Base-by-base conservation (phyloP, 345 rosid genomes). In the Citrus mangshanensis region DNA sequence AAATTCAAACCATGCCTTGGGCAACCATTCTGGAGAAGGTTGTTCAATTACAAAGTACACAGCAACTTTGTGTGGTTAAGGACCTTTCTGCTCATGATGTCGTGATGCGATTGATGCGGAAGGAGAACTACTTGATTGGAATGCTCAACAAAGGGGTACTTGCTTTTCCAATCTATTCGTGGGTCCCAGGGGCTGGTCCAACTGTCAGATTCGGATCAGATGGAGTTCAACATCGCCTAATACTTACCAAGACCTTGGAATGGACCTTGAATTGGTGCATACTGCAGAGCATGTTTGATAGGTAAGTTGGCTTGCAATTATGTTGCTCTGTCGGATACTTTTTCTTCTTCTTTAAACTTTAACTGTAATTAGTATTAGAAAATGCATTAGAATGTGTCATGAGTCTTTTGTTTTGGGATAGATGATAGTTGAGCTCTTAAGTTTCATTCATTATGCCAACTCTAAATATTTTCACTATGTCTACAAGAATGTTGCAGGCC, bases 211-310 rank as follows among this genome's bases (percentile, higher is more conserved):
- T 75, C 75, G 84, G 86, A 63, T 75, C 90, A 68, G 85, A 86
- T 83, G 95, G 90, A 68, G 75, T 79, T 64, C 86, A 79, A 49
- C 83, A 88, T 81, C 89, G 89, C 75, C 83, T 89, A 49, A 90
- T 95, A 34, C 85, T 97, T 70, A 92, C 98, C 64, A 97, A 97
- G 89, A 92, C 98, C 81, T 94, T 97, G 68, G 98, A 94, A 71
- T 97, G 99, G 99, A 94, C 95, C 74, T 87, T 97, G 68, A 97
- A 92, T 87, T 97, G 98, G 98, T 97, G 98, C 84, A 92, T 97
- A 83, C 83, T 97, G 84, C 98, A 97, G 88, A 93, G 96, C 93
- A 94, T 97, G 99, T 94, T 97, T 90, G 98, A 97, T 77, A 83
- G 97, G 99, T 97, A 88, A 75, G 88, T 32, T 73, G 37, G 69